A percentile compares a stretch with the other conserved stretches of the same genome.
These are phyloP conservation scores for Solanum chilense DNA, from an alignment of 257 asterid species.

Conservation along the genomic window DNA sequence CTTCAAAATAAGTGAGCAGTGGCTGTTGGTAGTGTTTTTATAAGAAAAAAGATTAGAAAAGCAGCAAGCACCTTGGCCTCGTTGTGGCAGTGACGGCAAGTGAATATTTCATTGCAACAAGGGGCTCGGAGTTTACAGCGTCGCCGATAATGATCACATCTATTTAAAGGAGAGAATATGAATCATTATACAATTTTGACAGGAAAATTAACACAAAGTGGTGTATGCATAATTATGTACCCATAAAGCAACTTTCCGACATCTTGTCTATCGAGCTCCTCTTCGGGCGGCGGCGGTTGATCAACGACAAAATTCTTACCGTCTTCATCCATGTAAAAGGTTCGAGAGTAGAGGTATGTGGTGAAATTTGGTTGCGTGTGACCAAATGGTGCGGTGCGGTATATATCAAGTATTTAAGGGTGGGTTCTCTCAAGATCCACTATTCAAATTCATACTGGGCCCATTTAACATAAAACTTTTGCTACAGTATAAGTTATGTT, in stretches of 20 bases:
- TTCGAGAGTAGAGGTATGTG: background rate
- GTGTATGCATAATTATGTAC: conserved; percentile 9
- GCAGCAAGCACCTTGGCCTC: conserved; percentile 46
- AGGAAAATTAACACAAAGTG: background rate
- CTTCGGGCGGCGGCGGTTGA: conserved; percentile 1
- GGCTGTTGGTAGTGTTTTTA: background rate
- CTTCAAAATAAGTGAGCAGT: background rate
- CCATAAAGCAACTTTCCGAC: conserved; percentile 57
- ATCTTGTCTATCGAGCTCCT: conserved; percentile 19
- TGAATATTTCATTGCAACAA: conserved; percentile 66
- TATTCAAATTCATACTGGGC: background rate
- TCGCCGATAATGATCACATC: conserved; percentile 80
- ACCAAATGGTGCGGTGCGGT: background rate
- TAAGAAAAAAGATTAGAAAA: background rate
- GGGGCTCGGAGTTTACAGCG: conserved; percentile 83
- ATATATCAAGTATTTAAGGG: background rate
- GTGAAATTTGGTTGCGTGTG: background rate
- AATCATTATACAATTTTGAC: background rate
- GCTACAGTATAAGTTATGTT: background rate
- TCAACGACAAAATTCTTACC: background rate
- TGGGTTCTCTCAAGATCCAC: background rate
- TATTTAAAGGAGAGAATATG: conserved; percentile 2
- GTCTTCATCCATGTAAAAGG: background rate
- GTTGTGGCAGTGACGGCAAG: conserved; percentile 95
- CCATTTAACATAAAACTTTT: background rate